Conservation (phyloP, 2,329 filamentous ascomycete genomes). For the Achaetomium macrosporum region DNA sequence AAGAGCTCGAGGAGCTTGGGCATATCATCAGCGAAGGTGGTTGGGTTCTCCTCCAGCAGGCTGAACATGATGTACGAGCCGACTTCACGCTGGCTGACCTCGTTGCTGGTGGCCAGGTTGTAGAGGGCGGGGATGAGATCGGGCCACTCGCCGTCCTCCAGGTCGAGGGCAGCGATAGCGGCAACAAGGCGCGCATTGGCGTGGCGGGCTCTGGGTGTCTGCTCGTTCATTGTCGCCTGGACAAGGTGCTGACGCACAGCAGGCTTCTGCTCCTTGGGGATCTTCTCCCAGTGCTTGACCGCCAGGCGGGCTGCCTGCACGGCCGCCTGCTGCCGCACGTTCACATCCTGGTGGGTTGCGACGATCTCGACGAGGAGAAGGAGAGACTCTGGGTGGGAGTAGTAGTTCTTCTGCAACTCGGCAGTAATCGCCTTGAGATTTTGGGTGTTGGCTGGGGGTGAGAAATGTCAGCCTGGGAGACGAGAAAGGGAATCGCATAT, state of each 20-base stretch:
- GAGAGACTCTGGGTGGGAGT: constrained; percentile 76
- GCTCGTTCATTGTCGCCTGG: constrained; percentile 75
- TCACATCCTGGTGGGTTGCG: constrained; percentile 65
- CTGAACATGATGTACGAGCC: constrained; percentile 91
- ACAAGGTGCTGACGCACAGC: constrained; percentile 77
- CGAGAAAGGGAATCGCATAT: neutral
- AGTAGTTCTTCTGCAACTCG: constrained; percentile 89
- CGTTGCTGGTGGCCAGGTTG: constrained; percentile 68
- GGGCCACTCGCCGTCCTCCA: constrained; percentile 78
- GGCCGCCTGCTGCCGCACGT: constrained; percentile 81
- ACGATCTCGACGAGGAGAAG: constrained; percentile 83
- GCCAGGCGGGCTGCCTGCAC: constrained; percentile 84
- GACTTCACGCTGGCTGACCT: constrained; percentile 77
- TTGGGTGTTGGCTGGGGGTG: constrained; percentile 70
- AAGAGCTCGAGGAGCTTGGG: constrained; percentile 77
- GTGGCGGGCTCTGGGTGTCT: constrained; percentile 70
- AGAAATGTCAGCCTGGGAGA: constrained; percentile 31
- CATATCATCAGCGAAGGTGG: constrained; percentile 77
- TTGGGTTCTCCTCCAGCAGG: constrained; percentile 80
- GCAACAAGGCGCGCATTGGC: constrained; percentile 84
- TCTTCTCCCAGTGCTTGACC: constrained; percentile 74
- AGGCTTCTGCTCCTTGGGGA: constrained; percentile 69
- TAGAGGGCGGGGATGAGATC: constrained; percentile 75
- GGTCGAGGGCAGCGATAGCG: constrained; percentile 77
- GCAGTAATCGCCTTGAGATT: constrained; percentile 86